Percentiles rank a stretch among this genome's conserved stretches.
Conservation (phyloP, 179 eudicot genomes). For the Camellia oleifera region DNA sequence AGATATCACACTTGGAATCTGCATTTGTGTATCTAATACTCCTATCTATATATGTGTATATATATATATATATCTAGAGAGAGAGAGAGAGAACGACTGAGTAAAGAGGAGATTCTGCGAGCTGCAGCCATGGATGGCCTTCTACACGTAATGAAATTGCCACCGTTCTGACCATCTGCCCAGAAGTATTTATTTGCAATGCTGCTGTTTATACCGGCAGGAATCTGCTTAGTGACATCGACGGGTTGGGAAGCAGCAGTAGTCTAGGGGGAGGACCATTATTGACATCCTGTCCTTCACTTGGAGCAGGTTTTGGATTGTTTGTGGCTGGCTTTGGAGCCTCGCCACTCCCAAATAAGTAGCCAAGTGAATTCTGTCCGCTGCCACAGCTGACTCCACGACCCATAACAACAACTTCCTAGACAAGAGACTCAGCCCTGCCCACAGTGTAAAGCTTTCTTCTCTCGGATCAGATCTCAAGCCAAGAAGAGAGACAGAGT, state of each 20-base stretch:
- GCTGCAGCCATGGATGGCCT: too few relatives aligned
- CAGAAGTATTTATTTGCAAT: slow-evolving; percentile 55
- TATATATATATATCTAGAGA: too few relatives aligned
- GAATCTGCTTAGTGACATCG: slow-evolving; percentile 45
- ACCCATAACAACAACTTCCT: slow-evolving; percentile 33
- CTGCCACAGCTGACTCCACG: slow-evolving; percentile 86
- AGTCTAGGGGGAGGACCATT: slow-evolving; percentile 33
- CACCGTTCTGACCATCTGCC: slow-evolving; percentile 69
- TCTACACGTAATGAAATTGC: slow-evolving; percentile 52
- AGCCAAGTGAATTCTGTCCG: slow-evolving; percentile 70
- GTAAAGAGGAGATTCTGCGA: too few relatives aligned
- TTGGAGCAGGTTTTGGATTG: slow-evolving; percentile 27
- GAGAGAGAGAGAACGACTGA: too few relatives aligned
- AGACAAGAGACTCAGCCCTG: slow-evolving; percentile 9
- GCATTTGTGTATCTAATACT: too few relatives aligned
- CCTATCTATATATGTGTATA: too few relatives aligned
- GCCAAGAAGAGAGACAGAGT: neutral
- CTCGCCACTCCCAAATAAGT: slow-evolving; percentile 69
- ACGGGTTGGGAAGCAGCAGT: slow-evolving; percentile 33
- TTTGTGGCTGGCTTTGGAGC: slow-evolving; percentile 46
- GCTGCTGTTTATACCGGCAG: slow-evolving; percentile 62
- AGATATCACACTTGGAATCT: too few relatives aligned
- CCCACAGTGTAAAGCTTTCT: slow-evolving; percentile 7
- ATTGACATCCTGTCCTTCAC: slow-evolving; percentile 29
- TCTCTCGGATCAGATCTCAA: slow-evolving; percentile 8